phyloP scores from a whole-genome alignment of 1,284 basidiomycete genomes.

The Rhodotorula sp. region DNA sequence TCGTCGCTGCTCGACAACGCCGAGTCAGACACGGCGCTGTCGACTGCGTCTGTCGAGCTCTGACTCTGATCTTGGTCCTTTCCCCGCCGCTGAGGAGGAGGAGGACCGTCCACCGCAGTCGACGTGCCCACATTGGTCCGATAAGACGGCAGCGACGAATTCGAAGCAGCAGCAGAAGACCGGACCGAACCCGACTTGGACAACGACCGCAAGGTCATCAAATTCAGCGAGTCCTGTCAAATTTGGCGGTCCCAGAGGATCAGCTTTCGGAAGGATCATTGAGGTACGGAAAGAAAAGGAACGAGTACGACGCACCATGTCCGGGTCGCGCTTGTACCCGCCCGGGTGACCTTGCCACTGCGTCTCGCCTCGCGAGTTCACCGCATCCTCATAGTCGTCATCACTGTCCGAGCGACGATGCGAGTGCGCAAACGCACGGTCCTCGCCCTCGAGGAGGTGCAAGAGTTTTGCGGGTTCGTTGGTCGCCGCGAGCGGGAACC shows the following conservation, averaged over 20 bases:
- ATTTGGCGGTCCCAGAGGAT: too few relatives aligned
- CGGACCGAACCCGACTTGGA: conserved; percentile 1
- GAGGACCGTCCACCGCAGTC: not conserved
- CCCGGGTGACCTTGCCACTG: conserved; percentile 5
- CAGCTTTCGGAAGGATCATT: too few relatives aligned
- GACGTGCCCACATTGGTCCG: not conserved
- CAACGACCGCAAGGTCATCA: conserved; percentile 15
- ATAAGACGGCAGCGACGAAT: conserved; percentile 3
- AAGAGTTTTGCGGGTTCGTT: not conserved
- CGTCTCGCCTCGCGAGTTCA: not conserved
- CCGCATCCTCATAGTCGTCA: not conserved
- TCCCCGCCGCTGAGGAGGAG: not conserved
- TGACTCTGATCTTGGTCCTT: not conserved
- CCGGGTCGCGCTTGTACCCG: conserved; percentile 17
- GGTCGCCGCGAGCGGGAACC: not conserved
- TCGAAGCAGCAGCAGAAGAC: too few relatives aligned
- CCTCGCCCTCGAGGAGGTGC: not conserved
- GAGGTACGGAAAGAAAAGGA: too few relatives aligned
- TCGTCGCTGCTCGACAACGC: too few relatives aligned
- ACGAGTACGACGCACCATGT: not conserved
- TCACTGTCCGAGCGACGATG: not conserved
- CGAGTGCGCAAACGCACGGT: not conserved
- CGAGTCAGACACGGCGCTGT: too few relatives aligned
- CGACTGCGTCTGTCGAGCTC: too few relatives aligned
- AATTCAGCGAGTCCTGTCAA: conserved; percentile 1